These are phyloP conservation scores for Papiliotrema terrestris DNA, from an alignment of 1,284 basidiomycete genomes.

Conservation along the genomic window DNA sequence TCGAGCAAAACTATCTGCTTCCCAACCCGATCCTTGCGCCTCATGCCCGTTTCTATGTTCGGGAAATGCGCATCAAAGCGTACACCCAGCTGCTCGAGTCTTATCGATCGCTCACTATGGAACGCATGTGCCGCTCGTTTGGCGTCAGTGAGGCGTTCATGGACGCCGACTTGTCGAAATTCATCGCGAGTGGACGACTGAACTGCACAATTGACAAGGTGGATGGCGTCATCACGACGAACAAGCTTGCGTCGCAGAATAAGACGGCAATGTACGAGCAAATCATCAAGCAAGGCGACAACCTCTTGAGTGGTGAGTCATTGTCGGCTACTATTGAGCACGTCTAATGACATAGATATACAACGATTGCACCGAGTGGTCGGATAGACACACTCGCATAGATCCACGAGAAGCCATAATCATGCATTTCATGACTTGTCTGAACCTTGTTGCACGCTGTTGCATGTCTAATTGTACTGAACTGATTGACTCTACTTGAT, in stretches of 20 bases:
- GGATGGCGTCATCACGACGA: constrained; percentile 90
- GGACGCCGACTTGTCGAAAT: constrained; percentile 86
- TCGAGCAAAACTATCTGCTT: constrained; percentile 82
- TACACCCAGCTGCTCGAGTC: constrained; percentile 89
- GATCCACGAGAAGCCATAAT: not conserved
- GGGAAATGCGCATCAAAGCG: constrained; percentile 95
- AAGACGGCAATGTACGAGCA: constrained; percentile 91
- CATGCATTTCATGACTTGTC: not conserved
- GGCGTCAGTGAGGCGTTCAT: constrained; percentile 87
- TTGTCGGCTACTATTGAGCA: too few relatives aligned
- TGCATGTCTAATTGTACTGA: not conserved
- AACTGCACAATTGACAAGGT: constrained; percentile 94
- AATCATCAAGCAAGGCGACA: constrained; percentile 81
- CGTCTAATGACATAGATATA: constrained; percentile 44
- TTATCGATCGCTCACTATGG: constrained; percentile 84
- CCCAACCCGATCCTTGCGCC: constrained; percentile 80
- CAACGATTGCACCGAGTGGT: constrained; percentile 48
- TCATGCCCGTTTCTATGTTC: constrained; percentile 85
- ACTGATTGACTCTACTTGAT: not conserved
- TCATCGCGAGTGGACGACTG: constrained; percentile 86
- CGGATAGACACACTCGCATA: constrained; percentile 24
- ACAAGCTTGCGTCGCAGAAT: constrained; percentile 65
- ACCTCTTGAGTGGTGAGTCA: constrained; percentile 68
- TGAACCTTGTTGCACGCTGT: not conserved
- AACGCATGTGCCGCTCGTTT: constrained; percentile 81